Base-by-base conservation (phyloP, 495 filamentous ascomycete genomes). In the Penicillium paxilli region DNA sequence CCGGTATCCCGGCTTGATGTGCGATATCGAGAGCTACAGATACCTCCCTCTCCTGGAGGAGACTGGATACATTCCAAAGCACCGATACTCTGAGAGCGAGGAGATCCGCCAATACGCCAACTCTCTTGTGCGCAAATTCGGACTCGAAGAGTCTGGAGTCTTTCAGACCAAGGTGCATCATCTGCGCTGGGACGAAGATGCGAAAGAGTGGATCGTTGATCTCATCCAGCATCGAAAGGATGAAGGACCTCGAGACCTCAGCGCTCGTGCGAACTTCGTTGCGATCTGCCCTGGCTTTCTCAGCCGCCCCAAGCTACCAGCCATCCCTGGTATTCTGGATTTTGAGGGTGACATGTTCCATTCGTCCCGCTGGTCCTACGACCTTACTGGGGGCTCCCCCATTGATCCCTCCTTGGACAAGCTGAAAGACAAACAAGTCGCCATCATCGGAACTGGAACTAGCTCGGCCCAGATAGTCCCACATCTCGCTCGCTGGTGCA, bases 21-120 rank as follows among this genome's bases (percentile, higher is more conserved):
- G 68, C 23, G 69, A 73, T 49, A 41, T 62, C 10, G 68, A 73
- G 32, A 66, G 63, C 32, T 67, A 65, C 30, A 54, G 53, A 6
- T 73, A 73, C 38, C 57, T 87, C 65, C 82, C 84, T 0, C 58
- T 82, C 11, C 65, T 86, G n/a, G 83, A 86, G 35, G 83, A 85
- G 60, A 85, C 74, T 3, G 80, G 76, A 0, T 85, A 80, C 54
- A 67, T 83, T 47, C 83, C 83, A 0, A 72, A 60, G 20, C 65
- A 72, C 14, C 53, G 60, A 41, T 73, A 75, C 40, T 50, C 53
- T 1, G 28, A 24, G 0, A 65, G 67, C 0, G 14, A 45, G 2
- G 70, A 73, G 48, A 47, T 73, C 17, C 46, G 8, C 17, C 48
- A 46, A 10, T 52, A 75, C 48, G 57, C 63, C 4, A 41, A 69